Evolutionary conservation across 2,329 filamentous ascomycete species (phyloP), one percentile per base, ranked within the genome.

Genomic region (Microdochium nivale): DNA sequence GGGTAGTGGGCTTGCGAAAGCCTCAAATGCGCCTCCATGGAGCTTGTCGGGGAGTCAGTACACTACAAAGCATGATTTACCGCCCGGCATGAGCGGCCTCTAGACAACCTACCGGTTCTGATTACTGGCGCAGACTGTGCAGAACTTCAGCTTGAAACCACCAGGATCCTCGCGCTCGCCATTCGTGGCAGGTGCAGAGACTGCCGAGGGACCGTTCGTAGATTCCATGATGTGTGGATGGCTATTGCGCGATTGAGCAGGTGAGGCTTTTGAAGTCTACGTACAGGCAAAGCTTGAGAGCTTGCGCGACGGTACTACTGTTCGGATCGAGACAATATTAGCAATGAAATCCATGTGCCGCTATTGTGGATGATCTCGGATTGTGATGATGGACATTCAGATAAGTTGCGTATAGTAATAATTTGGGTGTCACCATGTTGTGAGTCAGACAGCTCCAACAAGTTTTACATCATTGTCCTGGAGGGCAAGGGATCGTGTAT

Each of bases 11-110:
- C 88, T 54, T 87, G 81, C 3, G 94, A 89, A 32, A 99, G 84
- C 56, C 89, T 88, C 25, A 96, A 82, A 69, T 99, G 94, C n/a
- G 92, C 92, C 78, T 97, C 94, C 94, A 99, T 97, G n/a, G 89
- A 90, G 69, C 86, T 88, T 49, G 25, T 49, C 19, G n/a, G n/a
- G n/a, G n/a, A 24, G 50, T 65, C 44, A 61, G 56, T 47, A 49
- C 33, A 4, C 33, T 14, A 8, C 19, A 30, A 32, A 19, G 25
- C 23, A 8, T 13, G 10, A 13, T n/a, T n/a, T n/a, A n/a, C n/a
- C n/a, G 21, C 11, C 13, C 8, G 16, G 14, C 32, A 33, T n/a
- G 27, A 10, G n/a, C 30, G 40, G 27, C n/a, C 43, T 49, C 23
- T 51, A 21, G 48, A 32, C 3, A 13, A 62, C 77, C 56, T 76